These are phyloP conservation scores for Podospora pseudocomata DNA, from an alignment of 495 filamentous ascomycete genomes.

Conservation along the genomic window DNA sequence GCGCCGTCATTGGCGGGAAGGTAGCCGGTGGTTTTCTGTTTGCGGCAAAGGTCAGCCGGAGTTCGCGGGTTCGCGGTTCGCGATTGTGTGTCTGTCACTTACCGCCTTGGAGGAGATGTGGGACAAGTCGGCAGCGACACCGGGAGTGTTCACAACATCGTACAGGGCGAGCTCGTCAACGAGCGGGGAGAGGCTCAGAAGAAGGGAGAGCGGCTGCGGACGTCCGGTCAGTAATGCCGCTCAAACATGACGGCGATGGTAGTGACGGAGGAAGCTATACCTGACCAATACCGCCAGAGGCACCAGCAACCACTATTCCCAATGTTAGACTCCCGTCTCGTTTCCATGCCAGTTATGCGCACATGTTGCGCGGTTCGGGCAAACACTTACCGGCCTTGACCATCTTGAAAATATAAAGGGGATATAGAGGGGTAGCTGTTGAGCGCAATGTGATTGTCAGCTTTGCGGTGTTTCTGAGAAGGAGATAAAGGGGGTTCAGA, in stretches of 20 bases:
- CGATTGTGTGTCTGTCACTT: constrained; percentile 35
- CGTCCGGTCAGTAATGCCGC: constrained; percentile 9
- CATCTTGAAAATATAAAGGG: constrained; percentile 54
- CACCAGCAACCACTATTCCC: constrained; percentile 80
- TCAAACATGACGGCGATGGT: neutral
- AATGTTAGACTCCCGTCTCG: constrained; percentile 30
- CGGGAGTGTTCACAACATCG: constrained; percentile 98
- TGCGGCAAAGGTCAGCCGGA: constrained; percentile 28
- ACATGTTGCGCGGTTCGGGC: constrained; percentile 2
- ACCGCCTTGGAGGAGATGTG: constrained; percentile 95
- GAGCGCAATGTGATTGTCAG: constrained; percentile 22
- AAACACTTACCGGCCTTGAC: constrained; percentile 75
- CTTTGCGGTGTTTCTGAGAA: constrained; percentile 2
- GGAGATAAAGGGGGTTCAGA: neutral
- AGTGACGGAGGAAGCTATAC: constrained; percentile 41
- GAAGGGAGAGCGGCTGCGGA: constrained; percentile 86
- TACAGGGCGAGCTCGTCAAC: constrained; percentile 91
- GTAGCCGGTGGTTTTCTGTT: constrained; percentile 84
- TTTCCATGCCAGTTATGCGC: neutral
- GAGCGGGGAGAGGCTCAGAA: constrained; percentile 82
- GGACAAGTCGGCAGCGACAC: constrained; percentile 90
- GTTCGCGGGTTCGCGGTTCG: constrained; percentile 6
- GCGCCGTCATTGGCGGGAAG: constrained; percentile 86
- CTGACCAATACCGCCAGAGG: constrained; percentile 98
- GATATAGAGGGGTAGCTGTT: constrained; percentile 21